These are phyloP conservation scores for Candida ponderosae DNA, from an alignment of 805 yeast species.

Conservation along the genomic window DNA sequence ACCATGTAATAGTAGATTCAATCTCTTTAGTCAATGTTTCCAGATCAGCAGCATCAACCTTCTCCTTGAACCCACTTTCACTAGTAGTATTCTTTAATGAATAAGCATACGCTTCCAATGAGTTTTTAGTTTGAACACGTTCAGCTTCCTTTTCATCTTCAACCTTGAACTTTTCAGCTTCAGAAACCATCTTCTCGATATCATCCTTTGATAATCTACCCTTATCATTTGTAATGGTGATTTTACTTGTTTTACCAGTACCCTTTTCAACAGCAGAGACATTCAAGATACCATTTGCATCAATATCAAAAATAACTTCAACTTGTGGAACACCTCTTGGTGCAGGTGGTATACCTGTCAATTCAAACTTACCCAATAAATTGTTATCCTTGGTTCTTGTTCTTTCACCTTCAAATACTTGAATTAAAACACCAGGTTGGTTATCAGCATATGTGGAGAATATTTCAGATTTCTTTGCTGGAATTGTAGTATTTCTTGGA, in stretches of 20 bases:
- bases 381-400: slow-evolving; percentile 95
- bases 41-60: slow-evolving; percentile 63
- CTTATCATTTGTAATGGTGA: slow-evolving; percentile 96
- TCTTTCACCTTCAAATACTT: slow-evolving; percentile 98
- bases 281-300: slow-evolving; percentile 96
- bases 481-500: slow-evolving; percentile 98
- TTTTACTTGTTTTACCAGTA: slow-evolving; percentile 95
- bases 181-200: slow-evolving; percentile 94
- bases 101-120: slow-evolving; percentile 92
- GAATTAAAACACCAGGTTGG: slow-evolving; percentile 99
- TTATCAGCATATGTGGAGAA: slow-evolving; percentile 98
- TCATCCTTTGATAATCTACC: slow-evolving; percentile 98
- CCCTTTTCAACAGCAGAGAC: slow-evolving; percentile 98
- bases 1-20: slow-evolving; percentile 82
- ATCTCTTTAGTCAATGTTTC: slow-evolving; percentile 76
- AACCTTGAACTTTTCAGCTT: slow-evolving; percentile 96
- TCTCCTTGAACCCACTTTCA: slow-evolving; percentile 72
- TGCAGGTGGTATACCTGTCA: slow-evolving; percentile 95
- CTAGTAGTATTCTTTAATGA: slow-evolving; percentile 77
- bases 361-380: slow-evolving; percentile 94
- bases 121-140: slow-evolving; percentile 92
- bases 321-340: slow-evolving; percentile 99
- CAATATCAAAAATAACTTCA: slow-evolving; percentile 95
- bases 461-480: slow-evolving; percentile 96
- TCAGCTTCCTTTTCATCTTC: slow-evolving; percentile 93